Conservation (phyloP, 495 filamentous ascomycete genomes). For the Penicillium soppii region DNA sequence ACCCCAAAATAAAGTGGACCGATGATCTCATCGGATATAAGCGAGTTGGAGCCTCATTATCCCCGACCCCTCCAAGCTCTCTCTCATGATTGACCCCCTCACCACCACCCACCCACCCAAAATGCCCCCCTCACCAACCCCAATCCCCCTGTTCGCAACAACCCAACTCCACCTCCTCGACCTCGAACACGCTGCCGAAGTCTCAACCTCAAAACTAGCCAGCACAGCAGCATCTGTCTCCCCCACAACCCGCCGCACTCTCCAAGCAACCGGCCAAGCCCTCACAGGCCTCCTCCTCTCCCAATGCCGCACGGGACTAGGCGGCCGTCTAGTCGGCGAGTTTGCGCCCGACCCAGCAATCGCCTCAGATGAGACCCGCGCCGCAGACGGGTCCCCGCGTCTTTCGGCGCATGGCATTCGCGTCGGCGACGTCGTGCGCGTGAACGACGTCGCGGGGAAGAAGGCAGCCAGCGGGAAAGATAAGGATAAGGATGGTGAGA, state of each 20-base stretch:
- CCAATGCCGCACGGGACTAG: constrained; percentile 87
- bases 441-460: constrained; percentile 72
- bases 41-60: neutral
- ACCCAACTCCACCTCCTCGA: constrained; percentile 77
- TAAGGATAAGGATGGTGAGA: constrained; percentile 64
- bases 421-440: constrained; percentile 81
- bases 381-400: constrained; percentile 26
- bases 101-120: neutral
- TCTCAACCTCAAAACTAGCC: constrained; percentile 49
- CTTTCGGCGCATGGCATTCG: constrained; percentile 82
- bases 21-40: constrained; percentile 4
- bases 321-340: constrained; percentile 83
- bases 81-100: neutral
- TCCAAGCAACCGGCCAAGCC: constrained; percentile 85
- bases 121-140: constrained; percentile 39
- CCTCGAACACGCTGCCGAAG: constrained; percentile 72
- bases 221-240: constrained; percentile 71
- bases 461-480: constrained; percentile 60
- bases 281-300: constrained; percentile 73
- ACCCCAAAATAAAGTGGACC: neutral
- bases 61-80: constrained; percentile 1
- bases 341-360: constrained; percentile 73
- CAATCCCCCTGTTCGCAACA: constrained; percentile 73
- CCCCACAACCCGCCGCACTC: constrained; percentile 64
- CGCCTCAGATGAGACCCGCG: constrained; percentile 38